Base-by-base conservation (phyloP, 352 stramenopile species). In the Globisporangium uncinulatum region DNA sequence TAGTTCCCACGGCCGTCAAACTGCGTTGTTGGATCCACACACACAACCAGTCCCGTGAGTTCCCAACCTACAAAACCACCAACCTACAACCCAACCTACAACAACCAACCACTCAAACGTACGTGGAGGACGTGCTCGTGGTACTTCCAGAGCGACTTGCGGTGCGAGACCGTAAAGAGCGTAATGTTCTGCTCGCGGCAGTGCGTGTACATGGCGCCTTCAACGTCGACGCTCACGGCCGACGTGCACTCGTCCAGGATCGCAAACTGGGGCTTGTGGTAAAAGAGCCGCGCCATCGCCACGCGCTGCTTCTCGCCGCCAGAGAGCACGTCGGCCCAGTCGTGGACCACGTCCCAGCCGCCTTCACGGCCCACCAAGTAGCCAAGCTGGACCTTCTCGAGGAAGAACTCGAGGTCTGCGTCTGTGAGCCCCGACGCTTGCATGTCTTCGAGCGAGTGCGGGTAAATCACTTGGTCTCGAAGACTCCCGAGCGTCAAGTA, bases 251-350 rank as follows among this genome's bases (percentile, higher is more conserved):
- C 89, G 62, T 97, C 87, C 34, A 96, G 64, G 46, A 97, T 95
- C 44, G 87, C 87, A 68, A 96, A 96, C 64, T 94, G 80, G 10
- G 89, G 88, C 57, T 86, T 86, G 73, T 96, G 86, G 75, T 92
- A 96, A 54, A 96, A 95, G 37, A 97, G 55, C 32, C 88, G 76
- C 20, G 86, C 88, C 75, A 97, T 94, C 29, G 88, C 88, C 29
- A 97, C 69, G 21, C 88, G 83, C 75, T 97, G 88, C 69, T 97
- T 97, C 72, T 97, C 88, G 17, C 88, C 89, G 17, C 90, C 86
- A 4, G 79, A 94, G 7, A 97, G 65, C 43, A 95, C 84, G 60
- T 96, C 84, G 1, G 80, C 73, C 89, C 89, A 97, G 61, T 96
- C 83, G 52, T 89, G 78, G 29, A 93, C 73, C 6, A 86, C 70